Evolutionary conservation across 2,329 filamentous ascomycete species (phyloP), one percentile per base, ranked within the genome.

Genomic region (Trichoderma gracile): DNA sequence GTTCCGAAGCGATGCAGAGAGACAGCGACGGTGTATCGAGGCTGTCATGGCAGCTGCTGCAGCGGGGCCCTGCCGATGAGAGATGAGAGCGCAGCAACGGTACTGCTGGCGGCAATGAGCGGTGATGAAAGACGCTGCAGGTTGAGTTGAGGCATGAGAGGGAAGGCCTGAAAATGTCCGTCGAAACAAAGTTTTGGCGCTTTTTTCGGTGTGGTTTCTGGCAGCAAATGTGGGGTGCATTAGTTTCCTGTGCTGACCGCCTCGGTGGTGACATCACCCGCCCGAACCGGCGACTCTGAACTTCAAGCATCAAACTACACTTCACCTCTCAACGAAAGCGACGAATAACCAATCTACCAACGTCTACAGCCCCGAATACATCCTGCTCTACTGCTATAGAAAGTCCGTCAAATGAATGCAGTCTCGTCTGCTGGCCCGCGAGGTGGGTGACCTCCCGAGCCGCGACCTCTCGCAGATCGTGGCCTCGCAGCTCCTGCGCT

Each of bases 351-450:
- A n/a, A n/a, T n/a, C n/a, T n/a, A n/a, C n/a, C n/a, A n/a, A n/a
- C n/a, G n/a, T n/a, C n/a, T n/a, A n/a, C n/a, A n/a, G n/a, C n/a
- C n/a, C 1, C 10, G 10, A 2, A 5, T 14, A 33, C 33, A 38
- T 14, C 3, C 9, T 25, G 25, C 25, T 38, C 33, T 14, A 38
- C 2, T 8, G n/a, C n/a, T n/a, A n/a, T n/a, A n/a, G n/a, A n/a
- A n/a, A n/a, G n/a, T n/a, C n/a, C n/a, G n/a, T n/a, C 9, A 6
- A 68, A 79, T 79, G 78, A 76, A 88, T 89, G 86, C 81, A 94
- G 92, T 88, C 86, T 74, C 87, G 89, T 75, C 81, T 96, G 67
- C 82, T 95, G 76, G 87, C 91, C 75, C 88, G 92, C 78, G 88
- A 90, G 74, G 82, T 88, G 67, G 91, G 92, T 78, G 84, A 84